These are phyloP conservation scores for Aspergillus pseudonomiae DNA, from an alignment of 2,329 filamentous ascomycete species.

Conservation along the genomic window DNA sequence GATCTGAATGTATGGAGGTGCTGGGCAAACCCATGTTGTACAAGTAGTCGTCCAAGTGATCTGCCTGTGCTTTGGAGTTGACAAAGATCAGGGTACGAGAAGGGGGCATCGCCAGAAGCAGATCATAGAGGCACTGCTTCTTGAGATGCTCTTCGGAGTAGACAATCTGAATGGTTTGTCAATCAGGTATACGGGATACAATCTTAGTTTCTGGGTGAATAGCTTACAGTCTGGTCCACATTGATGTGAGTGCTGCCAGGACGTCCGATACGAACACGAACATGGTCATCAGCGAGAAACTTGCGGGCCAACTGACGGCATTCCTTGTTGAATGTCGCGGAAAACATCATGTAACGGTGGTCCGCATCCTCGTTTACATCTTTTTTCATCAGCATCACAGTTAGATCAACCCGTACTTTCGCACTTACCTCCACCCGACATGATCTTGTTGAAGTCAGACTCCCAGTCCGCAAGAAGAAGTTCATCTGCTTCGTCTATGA, in stretches of 20 bases:
- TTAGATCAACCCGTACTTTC: neutral
- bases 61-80: slow-evolving; percentile 76
- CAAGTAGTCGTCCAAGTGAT: slow-evolving; percentile 84
- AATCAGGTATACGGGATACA: neutral
- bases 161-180: slow-evolving; percentile 54
- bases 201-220: neutral
- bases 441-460: slow-evolving; percentile 72
- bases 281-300: slow-evolving; percentile 72
- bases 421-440: slow-evolving; percentile 75
- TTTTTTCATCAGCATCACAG: slow-evolving; percentile 25
- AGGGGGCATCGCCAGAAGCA: slow-evolving; percentile 71
- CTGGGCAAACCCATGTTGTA: slow-evolving; percentile 79
- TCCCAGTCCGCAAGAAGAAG: slow-evolving; percentile 82
- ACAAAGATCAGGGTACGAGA: slow-evolving; percentile 87
- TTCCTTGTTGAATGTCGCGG: slow-evolving; percentile 85
- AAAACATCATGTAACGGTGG: slow-evolving; percentile 79
- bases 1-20: slow-evolving; percentile 85
- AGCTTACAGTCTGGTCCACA: slow-evolving; percentile 69
- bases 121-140: slow-evolving; percentile 69
- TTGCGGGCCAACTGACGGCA: slow-evolving; percentile 76
- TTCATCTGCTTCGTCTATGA: slow-evolving; percentile 96
- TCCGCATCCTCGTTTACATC: slow-evolving; percentile 76
- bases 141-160: slow-evolving; percentile 69
- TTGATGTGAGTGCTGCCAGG: slow-evolving; percentile 81
- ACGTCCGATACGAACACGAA: slow-evolving; percentile 84